Evolutionary conservation across 495 filamentous ascomycete species (phyloP).

Genomic region (Penicillium canescens): DNA sequence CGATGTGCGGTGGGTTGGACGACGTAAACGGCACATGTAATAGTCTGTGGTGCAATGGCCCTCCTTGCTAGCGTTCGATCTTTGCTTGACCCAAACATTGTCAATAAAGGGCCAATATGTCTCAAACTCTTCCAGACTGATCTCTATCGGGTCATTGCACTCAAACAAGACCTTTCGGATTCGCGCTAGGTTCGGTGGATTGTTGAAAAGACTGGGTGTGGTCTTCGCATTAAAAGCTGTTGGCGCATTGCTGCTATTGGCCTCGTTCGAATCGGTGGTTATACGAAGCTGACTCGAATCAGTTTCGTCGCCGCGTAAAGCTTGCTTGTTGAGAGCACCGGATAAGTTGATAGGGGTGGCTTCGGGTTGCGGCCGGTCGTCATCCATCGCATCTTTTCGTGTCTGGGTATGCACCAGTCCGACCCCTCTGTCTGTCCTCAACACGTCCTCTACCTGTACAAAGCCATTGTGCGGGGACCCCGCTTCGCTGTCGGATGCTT

Average conservation of each 20-base stretch:
- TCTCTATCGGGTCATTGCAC: constrained; percentile 53
- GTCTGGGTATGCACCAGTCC: constrained; percentile 5
- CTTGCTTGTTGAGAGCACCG: constrained; percentile 26
- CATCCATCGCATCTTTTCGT: constrained; percentile 10
- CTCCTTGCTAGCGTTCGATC: constrained; percentile 50
- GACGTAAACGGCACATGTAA: constrained; percentile 52
- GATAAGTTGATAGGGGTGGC: constrained; percentile 22
- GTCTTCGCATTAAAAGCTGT: constrained; percentile 4
- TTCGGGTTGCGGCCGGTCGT: constrained; percentile 12
- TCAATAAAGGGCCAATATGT: constrained; percentile 57
- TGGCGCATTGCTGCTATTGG: neutral
- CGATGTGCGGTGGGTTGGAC: constrained; percentile 41
- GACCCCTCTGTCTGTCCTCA: constrained; percentile 13
- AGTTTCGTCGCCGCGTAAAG: constrained; percentile 10
- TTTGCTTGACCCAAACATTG: constrained; percentile 56
- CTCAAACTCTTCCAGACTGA: constrained; percentile 50
- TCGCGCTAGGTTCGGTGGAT: constrained; percentile 46
- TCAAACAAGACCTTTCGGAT: constrained; percentile 52
- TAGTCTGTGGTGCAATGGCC: constrained; percentile 53
- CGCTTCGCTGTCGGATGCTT: constrained; percentile 14
- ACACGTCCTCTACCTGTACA: constrained; percentile 6
- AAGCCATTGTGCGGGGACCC: constrained; percentile 16
- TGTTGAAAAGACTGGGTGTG: constrained; percentile 32
- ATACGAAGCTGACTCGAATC: neutral
- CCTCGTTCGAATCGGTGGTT: neutral